phyloP scores from a whole-genome alignment of 106 monocot genomes.

The Triglochin maritima region DNA sequence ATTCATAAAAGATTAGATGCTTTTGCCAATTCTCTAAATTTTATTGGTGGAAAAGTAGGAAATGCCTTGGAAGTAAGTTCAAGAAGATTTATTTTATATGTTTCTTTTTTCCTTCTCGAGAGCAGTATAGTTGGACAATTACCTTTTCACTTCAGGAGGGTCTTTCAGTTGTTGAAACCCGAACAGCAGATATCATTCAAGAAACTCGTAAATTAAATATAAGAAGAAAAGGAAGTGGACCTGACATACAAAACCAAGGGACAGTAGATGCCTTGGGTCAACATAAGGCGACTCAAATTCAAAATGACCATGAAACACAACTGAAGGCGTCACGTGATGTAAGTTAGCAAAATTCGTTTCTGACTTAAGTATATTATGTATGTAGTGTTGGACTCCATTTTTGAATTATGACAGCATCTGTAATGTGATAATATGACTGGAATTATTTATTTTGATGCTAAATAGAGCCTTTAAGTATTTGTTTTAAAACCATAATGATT shows the following conservation, averaged over 20 bases:
- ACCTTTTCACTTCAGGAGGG: slow-evolving; percentile 45
- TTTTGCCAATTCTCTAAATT: slow-evolving; percentile 50
- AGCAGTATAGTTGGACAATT: neutral
- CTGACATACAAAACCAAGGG: slow-evolving; percentile 1
- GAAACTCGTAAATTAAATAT: slow-evolving; percentile 65
- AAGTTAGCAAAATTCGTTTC: slow-evolving; percentile 30
- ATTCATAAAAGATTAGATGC: slow-evolving; percentile 35
- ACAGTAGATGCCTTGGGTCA: neutral
- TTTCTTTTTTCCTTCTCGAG: neutral
- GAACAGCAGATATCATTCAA: slow-evolving; percentile 46
- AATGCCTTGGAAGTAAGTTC: slow-evolving; percentile 61
- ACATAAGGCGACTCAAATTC: slow-evolving; percentile 16
- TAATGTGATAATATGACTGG: too few relatives aligned
- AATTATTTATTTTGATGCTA: too few relatives aligned
- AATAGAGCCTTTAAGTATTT: too few relatives aligned
- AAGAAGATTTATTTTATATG: too few relatives aligned
- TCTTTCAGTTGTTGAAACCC: slow-evolving; percentile 57
- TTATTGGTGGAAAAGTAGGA: slow-evolving; percentile 68
- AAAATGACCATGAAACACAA: slow-evolving; percentile 46
- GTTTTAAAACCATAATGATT: too few relatives aligned
- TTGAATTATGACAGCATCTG: too few relatives aligned
- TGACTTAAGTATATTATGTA: too few relatives aligned
- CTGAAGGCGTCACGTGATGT: slow-evolving; percentile 83
- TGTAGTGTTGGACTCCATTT: too few relatives aligned
- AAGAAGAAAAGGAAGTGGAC: slow-evolving; percentile 41